Evolutionary conservation across 2,329 filamentous ascomycete species (phyloP), one percentile per base, ranked within the genome.

Genomic region (Phoma sp.): DNA sequence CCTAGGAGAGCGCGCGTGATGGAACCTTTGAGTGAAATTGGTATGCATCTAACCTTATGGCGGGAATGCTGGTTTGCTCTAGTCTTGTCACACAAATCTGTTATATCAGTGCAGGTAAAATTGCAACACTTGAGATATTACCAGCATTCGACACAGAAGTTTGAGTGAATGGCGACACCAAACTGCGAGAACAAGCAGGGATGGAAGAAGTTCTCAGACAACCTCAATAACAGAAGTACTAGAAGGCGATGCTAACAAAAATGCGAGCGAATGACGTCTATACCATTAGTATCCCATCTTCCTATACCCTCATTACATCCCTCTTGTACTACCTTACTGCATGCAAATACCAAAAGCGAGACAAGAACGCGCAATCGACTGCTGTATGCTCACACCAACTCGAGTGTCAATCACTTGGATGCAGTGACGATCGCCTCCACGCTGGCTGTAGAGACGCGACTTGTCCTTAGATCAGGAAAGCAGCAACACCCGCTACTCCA

Each of bases 401-500:
- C 24, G 10, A 8, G 22, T 19, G 8, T 17, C 10, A 38, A 9
- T 13, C 24, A 38, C 29, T 31, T 31, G 29, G 29, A 31, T 15
- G n/a, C 4, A n/a, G 32, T 19, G 9, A 9, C 36, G 10, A 17
- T 5, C 9, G 7, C 36, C 2, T 21, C 17, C 17, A 38, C 10
- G 1, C 3, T 38, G 4, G 6, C 36, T 24, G 2, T 22, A 13
- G 13, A 6, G 3, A 13, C 17, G 6, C 8, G 15, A 5, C 47
- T 32, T n/a, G 10, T 37, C 1, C 15, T 21, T 39, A 58, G 31
- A 43, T 25, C n/a, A 61, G 9, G 3, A 58, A 35, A 13, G 55
- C 55, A 32, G 49, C 47, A 12, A 51, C 19, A n/a, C 58, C 58
- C 6, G 56, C 12, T 2, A 38, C 58, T 8, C 41, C 58, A 19